Base-by-base conservation (phyloP, 257 asterid genomes). In the Buddleja alternifolia region DNA sequence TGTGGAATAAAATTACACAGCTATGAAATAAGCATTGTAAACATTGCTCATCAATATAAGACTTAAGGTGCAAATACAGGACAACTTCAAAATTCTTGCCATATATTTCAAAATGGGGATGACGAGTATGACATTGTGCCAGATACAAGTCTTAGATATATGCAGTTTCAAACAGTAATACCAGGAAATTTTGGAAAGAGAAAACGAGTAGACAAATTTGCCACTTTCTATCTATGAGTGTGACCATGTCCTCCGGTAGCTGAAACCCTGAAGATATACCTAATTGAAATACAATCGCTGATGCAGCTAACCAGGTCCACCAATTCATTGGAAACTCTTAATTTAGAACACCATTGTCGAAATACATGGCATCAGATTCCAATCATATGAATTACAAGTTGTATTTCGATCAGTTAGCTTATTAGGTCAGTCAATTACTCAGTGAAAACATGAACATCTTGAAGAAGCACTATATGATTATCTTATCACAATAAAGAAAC, bases 1-100 rank as follows among this genome's bases (percentile, higher is more conserved):
- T 25, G 29, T 6, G 21, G 39, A 48, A 70, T 42, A 56, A n/a
- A 23, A 36, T 60, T 25, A 53, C 59, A 25, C 11, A 7, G 45
- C 66, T 48, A 37, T 40, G n/a, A 2, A 48, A 66, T 60, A 71
- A 46, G 68, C 71, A 42, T 59, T 15, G 19, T 16, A 55, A 25
- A 25, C 70, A 44, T 15, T 20, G 32, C 51, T 54, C 21, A 23
- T 29, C 17, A 4, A 44, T 39, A 54, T 12, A 20, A 44, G 61
- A 16, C 20, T 2, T 39, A 59, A 32, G 61, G 20, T 58, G 32
- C 72, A 63, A 66, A 25, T 54, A 10, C 21, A 64, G 54, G 50
- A 54, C 7, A 60, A 29, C 50, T n/a, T 32, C 34, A 19, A 15
- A 62, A 56, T 5, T 51, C 63, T 46, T 45, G 37, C 25, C 42